These are phyloP conservation scores for Verticillium dahliae DNA, from an alignment of 2,329 filamentous ascomycete genomes.

Conservation along the genomic window DNA sequence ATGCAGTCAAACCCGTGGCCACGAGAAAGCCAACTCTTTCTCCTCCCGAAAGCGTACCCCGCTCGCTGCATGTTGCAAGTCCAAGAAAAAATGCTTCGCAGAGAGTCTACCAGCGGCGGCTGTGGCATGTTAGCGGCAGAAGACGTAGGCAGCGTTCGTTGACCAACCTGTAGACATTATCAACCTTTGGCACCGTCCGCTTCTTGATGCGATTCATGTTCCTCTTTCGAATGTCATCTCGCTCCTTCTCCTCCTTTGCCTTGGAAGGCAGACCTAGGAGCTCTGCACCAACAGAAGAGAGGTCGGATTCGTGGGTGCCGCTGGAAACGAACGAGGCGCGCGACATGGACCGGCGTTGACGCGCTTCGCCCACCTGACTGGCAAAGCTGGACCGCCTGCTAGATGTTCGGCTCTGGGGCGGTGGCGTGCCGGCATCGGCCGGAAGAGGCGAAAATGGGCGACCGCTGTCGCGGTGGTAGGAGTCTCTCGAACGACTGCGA, in stretches of 20 bases:
- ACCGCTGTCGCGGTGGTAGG: not conserved
- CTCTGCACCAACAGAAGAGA: conserved; percentile 31
- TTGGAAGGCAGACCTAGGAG: conserved; percentile 26
- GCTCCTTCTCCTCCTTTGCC: conserved; percentile 17
- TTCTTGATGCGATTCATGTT: conserved; percentile 15
- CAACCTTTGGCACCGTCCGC: conserved; percentile 22
- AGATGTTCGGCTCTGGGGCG: conserved; percentile 1
- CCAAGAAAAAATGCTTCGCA: not conserved
- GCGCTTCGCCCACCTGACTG: not conserved
- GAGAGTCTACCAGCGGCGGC: not conserved
- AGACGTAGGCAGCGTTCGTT: too few species aligned
- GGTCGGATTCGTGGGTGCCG: conserved; percentile 19
- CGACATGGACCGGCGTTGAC: not conserved
- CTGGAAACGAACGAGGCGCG: conserved; percentile 5
- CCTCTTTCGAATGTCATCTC: conserved; percentile 13
- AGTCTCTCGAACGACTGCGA: not conserved
- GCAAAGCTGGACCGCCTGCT: not conserved
- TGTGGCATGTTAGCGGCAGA: not conserved
- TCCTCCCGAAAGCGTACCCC: too few species aligned
- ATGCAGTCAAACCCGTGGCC: too few species aligned
- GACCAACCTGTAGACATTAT: conserved; percentile 29
- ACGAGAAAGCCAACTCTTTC: too few species aligned
- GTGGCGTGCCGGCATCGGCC: not conserved
- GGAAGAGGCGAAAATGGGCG: not conserved
- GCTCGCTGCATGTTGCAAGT: too few species aligned